Evolutionary conservation across 345 rosid genomes (phyloP).

Genomic region (Erodium maritimum): DNA sequence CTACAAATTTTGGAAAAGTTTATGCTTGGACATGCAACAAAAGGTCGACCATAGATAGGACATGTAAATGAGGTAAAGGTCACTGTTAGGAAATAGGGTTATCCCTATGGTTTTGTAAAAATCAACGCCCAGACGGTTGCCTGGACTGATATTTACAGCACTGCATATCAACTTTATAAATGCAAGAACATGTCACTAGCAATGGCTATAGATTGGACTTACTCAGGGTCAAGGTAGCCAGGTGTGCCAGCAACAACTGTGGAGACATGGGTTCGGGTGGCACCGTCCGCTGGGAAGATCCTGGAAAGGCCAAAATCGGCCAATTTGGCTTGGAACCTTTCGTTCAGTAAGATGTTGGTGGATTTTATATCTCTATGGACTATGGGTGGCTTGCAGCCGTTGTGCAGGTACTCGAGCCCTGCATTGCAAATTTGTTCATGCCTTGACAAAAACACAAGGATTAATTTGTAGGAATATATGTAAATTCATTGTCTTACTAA

Average conservation of each 20-base stretch:
- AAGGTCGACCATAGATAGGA: too few species aligned
- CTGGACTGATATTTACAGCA: too few species aligned
- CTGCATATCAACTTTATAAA: too few species aligned
- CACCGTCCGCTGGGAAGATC: conserved; percentile 8
- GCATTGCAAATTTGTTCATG: neutral
- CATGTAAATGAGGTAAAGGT: too few species aligned
- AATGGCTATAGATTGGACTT: neutral
- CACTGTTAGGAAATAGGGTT: too few species aligned
- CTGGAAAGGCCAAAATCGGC: conserved; percentile 20
- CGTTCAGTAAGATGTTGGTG: conserved; percentile 17
- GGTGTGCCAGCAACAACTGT: conserved; percentile 24
- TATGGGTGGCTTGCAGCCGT: conserved; percentile 22
- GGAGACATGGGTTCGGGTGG: conserved; percentile 17
- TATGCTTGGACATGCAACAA: too few species aligned
- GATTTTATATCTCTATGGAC: conserved; percentile 19
- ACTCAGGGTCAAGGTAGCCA: conserved; percentile 4
- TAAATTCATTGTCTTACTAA: conserved; percentile 1
- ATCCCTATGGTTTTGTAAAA: too few species aligned
- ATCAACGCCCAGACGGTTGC: too few species aligned
- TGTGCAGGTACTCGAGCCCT: conserved; percentile 16
- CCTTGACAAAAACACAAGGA: neutral
- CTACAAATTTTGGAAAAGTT: too few species aligned
- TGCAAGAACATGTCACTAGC: too few species aligned
- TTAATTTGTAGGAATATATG: neutral
- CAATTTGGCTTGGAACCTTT: conserved; percentile 17